phyloP scores from a whole-genome alignment of 176 grass and related monocot genomes.

The Paspalum vaginatum region DNA sequence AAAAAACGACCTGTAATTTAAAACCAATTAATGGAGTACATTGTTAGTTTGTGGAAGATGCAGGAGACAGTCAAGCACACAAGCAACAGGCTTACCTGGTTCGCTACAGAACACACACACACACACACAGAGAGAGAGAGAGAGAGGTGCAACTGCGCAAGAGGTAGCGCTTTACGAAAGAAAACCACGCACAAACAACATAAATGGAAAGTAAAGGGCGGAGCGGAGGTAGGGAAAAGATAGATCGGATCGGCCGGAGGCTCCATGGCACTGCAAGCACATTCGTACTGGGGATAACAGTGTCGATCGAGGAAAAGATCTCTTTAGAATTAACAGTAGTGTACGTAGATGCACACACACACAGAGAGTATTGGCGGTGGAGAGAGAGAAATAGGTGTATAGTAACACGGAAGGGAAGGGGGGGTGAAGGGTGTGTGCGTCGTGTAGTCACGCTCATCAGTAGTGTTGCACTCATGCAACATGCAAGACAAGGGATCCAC shows the following conservation, averaged over 20 bases:
- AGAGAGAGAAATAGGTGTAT: not conserved
- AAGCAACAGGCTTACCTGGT: not conserved
- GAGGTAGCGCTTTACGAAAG: conserved; percentile 29
- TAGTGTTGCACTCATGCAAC: conserved; percentile 74
- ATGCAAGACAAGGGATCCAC: conserved; percentile 91
- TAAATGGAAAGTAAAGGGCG: conserved; percentile 23
- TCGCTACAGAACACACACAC: not conserved
- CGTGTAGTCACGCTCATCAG: conserved; percentile 54
- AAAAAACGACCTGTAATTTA: no score
- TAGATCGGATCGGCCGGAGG: no score
- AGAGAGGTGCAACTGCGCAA: conserved; percentile 11
- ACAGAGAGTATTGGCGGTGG: not conserved
- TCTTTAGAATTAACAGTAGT: conserved; percentile 43
- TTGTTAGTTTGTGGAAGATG: not conserved
- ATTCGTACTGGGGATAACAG: conserved; percentile 28
- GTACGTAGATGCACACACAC: not conserved
- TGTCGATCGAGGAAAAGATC: not conserved
- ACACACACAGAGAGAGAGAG: conserved; percentile 11
- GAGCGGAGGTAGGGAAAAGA: not conserved
- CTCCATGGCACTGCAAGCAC: no score
- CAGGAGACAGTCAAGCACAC: not conserved
- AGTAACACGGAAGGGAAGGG: conserved; percentile 14
- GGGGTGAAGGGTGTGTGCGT: not conserved
- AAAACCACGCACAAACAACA: conserved; percentile 36
- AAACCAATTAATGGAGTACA: no score